A percentile compares a stretch with the other conserved stretches of the same genome.
phyloP scores from a whole-genome alignment of 495 filamentous ascomycete genomes.

The Podospora tetraspora region DNA sequence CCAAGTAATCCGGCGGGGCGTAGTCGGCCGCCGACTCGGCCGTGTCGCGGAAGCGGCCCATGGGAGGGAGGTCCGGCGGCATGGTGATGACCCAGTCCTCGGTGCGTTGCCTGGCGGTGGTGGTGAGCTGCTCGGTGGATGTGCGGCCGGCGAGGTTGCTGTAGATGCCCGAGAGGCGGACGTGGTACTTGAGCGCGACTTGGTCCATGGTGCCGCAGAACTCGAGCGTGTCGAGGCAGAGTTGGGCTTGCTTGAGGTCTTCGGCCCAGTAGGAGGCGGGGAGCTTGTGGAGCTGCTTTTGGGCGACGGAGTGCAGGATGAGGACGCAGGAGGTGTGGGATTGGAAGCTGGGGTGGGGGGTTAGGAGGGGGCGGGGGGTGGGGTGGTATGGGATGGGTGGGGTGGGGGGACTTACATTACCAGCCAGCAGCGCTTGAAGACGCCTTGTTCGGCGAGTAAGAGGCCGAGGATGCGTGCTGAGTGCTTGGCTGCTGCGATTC shows the following conservation, averaged over 20 bases:
- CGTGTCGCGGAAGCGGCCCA: background rate
- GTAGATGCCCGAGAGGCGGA: conserved; percentile 22
- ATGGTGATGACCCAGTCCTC: conserved; percentile 22
- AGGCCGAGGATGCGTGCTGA: conserved; percentile 26
- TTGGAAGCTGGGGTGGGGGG: conserved; percentile 21
- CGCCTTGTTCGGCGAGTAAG: conserved; percentile 22
- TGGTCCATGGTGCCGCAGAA: conserved; percentile 23
- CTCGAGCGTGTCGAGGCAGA: conserved; percentile 24
- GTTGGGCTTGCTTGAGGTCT: conserved; percentile 22
- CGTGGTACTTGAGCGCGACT: conserved; percentile 21
- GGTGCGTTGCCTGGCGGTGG: conserved; percentile 1
- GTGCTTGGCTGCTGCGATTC: conserved; percentile 23
- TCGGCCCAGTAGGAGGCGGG: conserved; percentile 16
- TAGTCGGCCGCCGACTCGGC: background rate
- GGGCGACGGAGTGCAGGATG: conserved; percentile 26
- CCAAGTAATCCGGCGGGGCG: conserved; percentile 14
- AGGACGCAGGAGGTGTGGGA: conserved; percentile 29
- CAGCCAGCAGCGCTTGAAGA: conserved; percentile 32
- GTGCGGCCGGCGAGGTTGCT: conserved; percentile 3
- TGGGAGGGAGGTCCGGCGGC: conserved; percentile 14
- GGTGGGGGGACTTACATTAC: conserved; percentile 25
- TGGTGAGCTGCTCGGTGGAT: too few relatives aligned
- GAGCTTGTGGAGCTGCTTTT: conserved; percentile 28
- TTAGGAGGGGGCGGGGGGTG: too few relatives aligned
- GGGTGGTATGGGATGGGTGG: background rate